Evolutionary conservation across 108 stramenopile genomes (phyloP), one percentile per base, ranked within the genome.

Genomic region (Aurantiochytrium sp.): DNA sequence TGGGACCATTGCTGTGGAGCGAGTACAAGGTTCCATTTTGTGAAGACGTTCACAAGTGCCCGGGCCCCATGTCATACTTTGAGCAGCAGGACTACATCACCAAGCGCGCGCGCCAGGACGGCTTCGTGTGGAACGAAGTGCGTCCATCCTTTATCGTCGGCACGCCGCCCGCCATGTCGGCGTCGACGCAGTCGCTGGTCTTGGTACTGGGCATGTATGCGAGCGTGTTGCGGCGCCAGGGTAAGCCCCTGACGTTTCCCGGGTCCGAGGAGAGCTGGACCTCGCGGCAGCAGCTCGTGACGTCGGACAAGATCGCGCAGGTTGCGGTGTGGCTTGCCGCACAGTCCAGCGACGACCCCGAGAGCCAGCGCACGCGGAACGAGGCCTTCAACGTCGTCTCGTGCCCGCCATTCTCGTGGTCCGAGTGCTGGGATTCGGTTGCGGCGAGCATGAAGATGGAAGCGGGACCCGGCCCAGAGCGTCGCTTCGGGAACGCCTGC

Each of bases 101-200:
- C 6, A 48, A 81, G 45, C 42, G 2, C 30, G 73, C 73, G 6
- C 17, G 6, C 1, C 12, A 48, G 6, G n/a, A 48, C 17, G 73
- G 73, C 12, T 81, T 81, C 24, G 10, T 24, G n/a, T 42, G 36
- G 0, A 48, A 37, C 19, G 73, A 30, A 0, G 36, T 81, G 6
- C 21, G 73, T n/a, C 73, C 73, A 17, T 48, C 73, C 6, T 81
- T 81, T 24, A 81, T 81, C 73, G 30, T 81, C 17, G 73, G 73
- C 12, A 3, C 21, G 21, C 21, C 42, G 12, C 8, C 45, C 10
- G 73, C 21, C 6, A 12, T 24, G 19, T 1, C n/a, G 2, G 0
- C 42, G 10, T 27, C 73, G 45, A 81, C 73, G 0, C 36, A 39
- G 30, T 48, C 42, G 27, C 3, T 81, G 0, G 73, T 12, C 32